Base-by-base conservation (phyloP, 306 rosid species). In the Prinsepia uniflora region DNA sequence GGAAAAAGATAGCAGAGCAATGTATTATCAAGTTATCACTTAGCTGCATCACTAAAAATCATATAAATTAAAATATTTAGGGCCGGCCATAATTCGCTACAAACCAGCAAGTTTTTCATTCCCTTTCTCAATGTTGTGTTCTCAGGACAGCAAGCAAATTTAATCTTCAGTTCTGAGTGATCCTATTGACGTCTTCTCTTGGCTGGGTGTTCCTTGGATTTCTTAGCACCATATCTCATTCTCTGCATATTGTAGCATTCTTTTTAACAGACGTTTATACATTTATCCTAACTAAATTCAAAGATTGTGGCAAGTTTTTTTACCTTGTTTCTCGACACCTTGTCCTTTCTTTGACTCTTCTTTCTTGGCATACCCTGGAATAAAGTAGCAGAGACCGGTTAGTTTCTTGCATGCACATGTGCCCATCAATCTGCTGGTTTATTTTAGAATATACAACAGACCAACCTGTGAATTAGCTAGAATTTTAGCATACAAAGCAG, bases 261-360 rank as follows among this genome's bases (percentile, higher is more conserved):
- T 53, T 66, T 63, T 68, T 71, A 22, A 65, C 42, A 56, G 65
- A 55, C 1, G 36, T 10, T 39, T 36, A 24, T 53, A 47, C 61
- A 53, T 40, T 49, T 8, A 50, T 63, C 18, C 3, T 14, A 30
- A 14, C 6, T 46, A 55, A 14, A 40, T 59, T 34, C 9, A 34
- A 59, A 56, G 64, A 61, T 39, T 68, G 40, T 65, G 65, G 46
- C 15, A 42, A 40, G 61, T 72, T 70, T 13, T 13, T 44, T 81
- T 86, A 86, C 95, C 86, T 84, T 86, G 55, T 81, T 84, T 65
- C 63, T 78, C 19, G 63, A 46, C 77, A 65, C 86, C 71, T 65
- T 48, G 53, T 73, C 76, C 54, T 44, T 10, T 64, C 67, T 20
- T 70, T 62, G 71, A 54, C 75, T 85, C 64, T 55, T 79, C 75